These are phyloP conservation scores for Coemansia umbellata DNA, from an alignment of 192 early-diverging fungal species.

Conservation along the genomic window DNA sequence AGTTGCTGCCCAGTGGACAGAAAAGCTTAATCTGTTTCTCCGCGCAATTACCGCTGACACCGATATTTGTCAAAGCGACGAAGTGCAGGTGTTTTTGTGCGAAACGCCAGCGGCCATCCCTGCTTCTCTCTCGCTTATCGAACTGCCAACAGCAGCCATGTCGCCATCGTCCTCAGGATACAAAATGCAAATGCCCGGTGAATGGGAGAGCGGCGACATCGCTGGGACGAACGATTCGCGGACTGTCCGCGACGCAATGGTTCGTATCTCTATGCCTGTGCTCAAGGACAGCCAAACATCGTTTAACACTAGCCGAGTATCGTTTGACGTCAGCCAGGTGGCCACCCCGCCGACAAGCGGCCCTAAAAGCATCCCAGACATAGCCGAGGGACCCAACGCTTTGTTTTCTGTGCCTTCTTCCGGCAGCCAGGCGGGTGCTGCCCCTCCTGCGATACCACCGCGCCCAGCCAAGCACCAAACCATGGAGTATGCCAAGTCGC, in stretches of 20 bases:
- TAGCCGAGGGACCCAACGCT: constrained; percentile 7
- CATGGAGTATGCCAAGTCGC: neutral
- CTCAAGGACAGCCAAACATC: constrained; percentile 28
- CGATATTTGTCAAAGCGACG: constrained; percentile 35
- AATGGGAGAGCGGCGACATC: constrained; percentile 9
- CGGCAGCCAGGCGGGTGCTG: neutral
- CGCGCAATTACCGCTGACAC: constrained; percentile 39
- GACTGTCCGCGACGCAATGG: constrained; percentile 19
- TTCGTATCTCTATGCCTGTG: constrained; percentile 46
- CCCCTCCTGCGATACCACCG: constrained; percentile 4
- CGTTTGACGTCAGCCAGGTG: constrained; percentile 3
- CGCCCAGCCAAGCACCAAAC: constrained; percentile 1
- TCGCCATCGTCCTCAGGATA: neutral
- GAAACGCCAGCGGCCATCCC: constrained; percentile 6
- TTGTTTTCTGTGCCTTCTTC: constrained; percentile 22
- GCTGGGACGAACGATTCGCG: constrained; percentile 26
- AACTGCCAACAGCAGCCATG: neutral
- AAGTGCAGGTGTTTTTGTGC: constrained; percentile 40
- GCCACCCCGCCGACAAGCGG: constrained; percentile 19
- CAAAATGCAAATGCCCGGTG: constrained; percentile 30
- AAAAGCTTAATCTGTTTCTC: constrained; percentile 44
- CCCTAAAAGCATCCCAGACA: constrained; percentile 12
- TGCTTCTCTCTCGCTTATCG: neutral
- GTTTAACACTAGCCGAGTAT: neutral
- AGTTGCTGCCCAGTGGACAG: constrained; percentile 34